Base-by-base conservation (phyloP, 1,284 basidiomycete species). In the Peniophora sp. region DNA sequence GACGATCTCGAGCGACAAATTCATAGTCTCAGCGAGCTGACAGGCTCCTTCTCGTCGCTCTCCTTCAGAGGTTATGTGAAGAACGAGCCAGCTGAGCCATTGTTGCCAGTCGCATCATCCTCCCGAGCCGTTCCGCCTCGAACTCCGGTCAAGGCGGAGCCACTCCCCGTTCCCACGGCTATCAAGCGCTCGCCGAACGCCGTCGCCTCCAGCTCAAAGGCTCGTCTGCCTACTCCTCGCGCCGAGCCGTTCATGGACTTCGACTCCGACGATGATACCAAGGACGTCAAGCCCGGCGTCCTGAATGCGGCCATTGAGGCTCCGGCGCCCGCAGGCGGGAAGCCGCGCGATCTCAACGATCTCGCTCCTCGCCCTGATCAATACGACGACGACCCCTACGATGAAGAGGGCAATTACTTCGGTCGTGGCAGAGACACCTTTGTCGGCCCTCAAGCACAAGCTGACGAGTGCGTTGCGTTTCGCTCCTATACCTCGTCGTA, bases 341-440 rank as follows among this genome's bases (percentile, higher is more conserved):
- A 34, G 44, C 49, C 24, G 24, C 27, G 51, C 43, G 14, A 47
- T 41, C 37, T 48, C 15, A 18, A 47, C 18, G 56, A 62, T 3
- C 52, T 51, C 8, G 57, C 62, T 23, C 50, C 12, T 3, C 2
- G 12, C 9, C 6, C 17, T 18, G 43, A 47, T n/a, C 27, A 32
- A 12, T 32, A 32, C 27, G 64, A 66, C 36, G 57, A 63, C 3
- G 61, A 69, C 23, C 48, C 61, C 23, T 63, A 56, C 39, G 75
- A 75, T 54, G 62, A 60, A 0, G 64, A 74, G 41, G 75, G 74
- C 3, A 66, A 76, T 51, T 77, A 63, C 51, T 62, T 70, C 54
- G 76, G 75, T 3, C 68, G 73, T 3, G 74, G 73, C 3, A 62
- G 64, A 18, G 75, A 78, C 54, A 57, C 55, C 0, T 78, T 73